These are phyloP conservation scores for Colletotrichum sp. DNA, from an alignment of 2,329 filamentous ascomycete species.

Conservation along the genomic window DNA sequence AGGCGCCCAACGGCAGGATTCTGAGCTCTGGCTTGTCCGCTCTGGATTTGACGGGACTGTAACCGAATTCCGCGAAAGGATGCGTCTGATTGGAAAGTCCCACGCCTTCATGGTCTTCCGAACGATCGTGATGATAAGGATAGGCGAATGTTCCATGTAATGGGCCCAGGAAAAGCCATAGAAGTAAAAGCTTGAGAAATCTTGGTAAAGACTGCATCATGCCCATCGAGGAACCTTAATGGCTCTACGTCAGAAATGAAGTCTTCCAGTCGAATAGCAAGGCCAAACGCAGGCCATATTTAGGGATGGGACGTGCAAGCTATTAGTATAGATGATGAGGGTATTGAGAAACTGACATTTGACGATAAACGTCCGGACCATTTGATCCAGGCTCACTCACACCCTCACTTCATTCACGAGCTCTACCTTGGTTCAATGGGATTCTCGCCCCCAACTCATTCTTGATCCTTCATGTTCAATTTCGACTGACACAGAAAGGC, in stretches of 20 bases:
- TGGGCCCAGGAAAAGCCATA: not conserved
- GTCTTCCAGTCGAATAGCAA: not conserved
- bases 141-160: not conserved
- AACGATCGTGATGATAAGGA: not conserved
- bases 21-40: not conserved
- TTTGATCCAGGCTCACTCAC: not conserved
- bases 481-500: not conserved
- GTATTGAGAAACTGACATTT: not conserved
- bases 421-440: not conserved
- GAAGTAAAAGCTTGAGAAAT: not conserved
- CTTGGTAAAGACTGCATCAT: not conserved
- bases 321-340: not conserved
- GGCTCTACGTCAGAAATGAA: not conserved
- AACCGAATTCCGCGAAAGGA: not conserved
- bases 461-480: not conserved
- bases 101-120: not conserved
- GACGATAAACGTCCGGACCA: not conserved
- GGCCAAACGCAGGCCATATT: fast-evolving
- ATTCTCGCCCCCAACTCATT: not conserved
- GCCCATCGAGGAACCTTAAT: not conserved
- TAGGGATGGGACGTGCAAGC: not conserved
- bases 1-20: not conserved
- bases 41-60: not conserved
- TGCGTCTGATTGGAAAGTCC: not conserved
- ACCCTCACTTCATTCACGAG: not conserved